Evolutionary conservation across 192 early-diverging fungal genomes (phyloP).

Genomic region (Rhizophagus prolifer): DNA sequence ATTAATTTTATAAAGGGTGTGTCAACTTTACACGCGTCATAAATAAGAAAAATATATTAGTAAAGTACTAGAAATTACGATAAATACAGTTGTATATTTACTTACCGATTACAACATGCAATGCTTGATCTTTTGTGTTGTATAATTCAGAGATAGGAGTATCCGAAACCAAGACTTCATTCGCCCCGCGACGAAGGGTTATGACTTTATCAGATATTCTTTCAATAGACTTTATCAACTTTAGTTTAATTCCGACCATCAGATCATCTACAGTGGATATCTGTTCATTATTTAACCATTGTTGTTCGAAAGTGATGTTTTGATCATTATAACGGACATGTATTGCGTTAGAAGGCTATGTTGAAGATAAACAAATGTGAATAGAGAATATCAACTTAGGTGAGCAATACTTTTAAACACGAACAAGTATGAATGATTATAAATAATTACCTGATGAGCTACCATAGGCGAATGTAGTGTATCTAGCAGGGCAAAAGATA

Average conservation of each 20-base stretch:
- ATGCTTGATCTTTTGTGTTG: too few species aligned
- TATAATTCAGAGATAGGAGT: too few species aligned
- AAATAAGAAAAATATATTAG: too few species aligned
- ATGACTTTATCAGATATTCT: not conserved
- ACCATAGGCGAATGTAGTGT: not conserved
- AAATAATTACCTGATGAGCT: conserved; percentile 8
- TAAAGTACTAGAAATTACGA: too few species aligned
- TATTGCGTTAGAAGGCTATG: not conserved
- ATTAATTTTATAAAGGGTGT: too few species aligned
- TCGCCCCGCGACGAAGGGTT: too few species aligned
- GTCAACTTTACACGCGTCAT: too few species aligned
- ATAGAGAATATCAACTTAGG: not conserved
- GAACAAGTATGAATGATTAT: conserved; percentile 5
- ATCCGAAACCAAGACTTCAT: too few species aligned
- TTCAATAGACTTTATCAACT: not conserved
- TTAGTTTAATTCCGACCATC: not conserved
- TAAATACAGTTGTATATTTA: too few species aligned
- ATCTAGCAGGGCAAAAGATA: not conserved
- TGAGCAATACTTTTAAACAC: conserved; percentile 6
- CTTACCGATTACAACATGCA: too few species aligned
- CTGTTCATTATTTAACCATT: not conserved
- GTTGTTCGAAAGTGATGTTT: not conserved
- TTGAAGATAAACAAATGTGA: not conserved
- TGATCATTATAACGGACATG: not conserved
- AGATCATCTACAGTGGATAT: not conserved